A percentile compares a stretch with the other conserved stretches of the same genome.
phyloP scores from a whole-genome alignment of 2,329 filamentous ascomycete species.

The Xylariaceae sp. region DNA sequence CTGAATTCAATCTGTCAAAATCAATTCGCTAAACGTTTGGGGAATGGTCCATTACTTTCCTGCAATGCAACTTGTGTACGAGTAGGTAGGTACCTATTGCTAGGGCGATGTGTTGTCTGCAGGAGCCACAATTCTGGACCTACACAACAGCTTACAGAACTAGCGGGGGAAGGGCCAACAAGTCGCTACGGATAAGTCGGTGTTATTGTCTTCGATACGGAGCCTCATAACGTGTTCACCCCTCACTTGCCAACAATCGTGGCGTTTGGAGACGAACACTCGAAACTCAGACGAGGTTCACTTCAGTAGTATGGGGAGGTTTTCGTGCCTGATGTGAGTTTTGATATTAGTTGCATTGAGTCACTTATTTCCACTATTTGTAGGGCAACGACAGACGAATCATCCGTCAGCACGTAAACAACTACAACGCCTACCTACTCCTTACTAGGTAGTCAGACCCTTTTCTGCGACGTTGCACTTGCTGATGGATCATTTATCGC shows the following conservation, averaged over 20 bases:
- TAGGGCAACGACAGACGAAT: background rate
- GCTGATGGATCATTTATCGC: background rate
- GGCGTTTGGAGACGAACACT: background rate
- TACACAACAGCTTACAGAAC: background rate
- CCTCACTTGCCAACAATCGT: background rate
- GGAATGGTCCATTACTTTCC: background rate
- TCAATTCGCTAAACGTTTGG: background rate
- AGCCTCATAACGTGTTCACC: background rate
- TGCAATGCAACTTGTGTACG: background rate
- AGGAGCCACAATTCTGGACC: background rate
- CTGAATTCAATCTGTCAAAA: background rate
- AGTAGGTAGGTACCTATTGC: background rate
- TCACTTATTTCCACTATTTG: background rate
- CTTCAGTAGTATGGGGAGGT: background rate
- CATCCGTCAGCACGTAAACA: background rate
- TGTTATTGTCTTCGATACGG: background rate
- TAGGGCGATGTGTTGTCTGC: background rate
- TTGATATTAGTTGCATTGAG: background rate
- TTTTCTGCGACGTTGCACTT: background rate
- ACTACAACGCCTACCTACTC: background rate
- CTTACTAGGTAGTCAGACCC: background rate
- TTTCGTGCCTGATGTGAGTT: background rate
- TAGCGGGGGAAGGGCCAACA: background rate
- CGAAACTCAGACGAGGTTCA: background rate
- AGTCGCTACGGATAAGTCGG: background rate